phyloP scores from a whole-genome alignment of 208 protist species.

The Leishmania mexicana region DNA sequence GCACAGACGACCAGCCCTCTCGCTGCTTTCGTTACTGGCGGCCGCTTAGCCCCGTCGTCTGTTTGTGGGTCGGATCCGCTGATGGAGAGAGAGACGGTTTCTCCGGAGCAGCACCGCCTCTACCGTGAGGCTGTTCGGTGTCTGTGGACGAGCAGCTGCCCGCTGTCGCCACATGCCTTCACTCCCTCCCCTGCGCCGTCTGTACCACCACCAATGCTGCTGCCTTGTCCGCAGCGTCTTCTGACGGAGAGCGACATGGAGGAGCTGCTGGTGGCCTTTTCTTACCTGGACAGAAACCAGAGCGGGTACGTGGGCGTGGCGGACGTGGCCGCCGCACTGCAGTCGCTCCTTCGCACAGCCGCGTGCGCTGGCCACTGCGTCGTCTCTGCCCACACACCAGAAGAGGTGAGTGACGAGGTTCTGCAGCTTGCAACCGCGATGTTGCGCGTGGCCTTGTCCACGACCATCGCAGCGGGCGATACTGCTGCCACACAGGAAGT shows the following conservation, averaged over 20 bases:
- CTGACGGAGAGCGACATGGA: slow-evolving; percentile 19
- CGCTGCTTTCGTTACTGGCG: background rate
- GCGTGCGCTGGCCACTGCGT: background rate
- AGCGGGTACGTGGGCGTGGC: slow-evolving; percentile 12
- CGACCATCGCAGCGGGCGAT: background rate
- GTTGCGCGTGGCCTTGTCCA: slow-evolving; percentile 13
- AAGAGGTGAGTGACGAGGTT: background rate
- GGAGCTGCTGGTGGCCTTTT: slow-evolving; percentile 21
- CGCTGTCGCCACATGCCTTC: background rate
- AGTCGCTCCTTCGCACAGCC: slow-evolving; percentile 7
- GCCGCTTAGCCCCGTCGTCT: background rate
- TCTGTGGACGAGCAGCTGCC: slow-evolving; percentile 9
- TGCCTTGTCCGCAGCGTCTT: slow-evolving; percentile 12
- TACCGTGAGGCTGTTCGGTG: slow-evolving; percentile 16
- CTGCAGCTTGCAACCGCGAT: slow-evolving; percentile 16
- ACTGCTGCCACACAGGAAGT: background rate
- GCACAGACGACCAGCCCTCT: background rate
- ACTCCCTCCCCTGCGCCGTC: background rate
- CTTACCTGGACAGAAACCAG: slow-evolving; percentile 10
- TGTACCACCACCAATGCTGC: background rate
- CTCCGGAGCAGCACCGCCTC: slow-evolving; percentile 22
- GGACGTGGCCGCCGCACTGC: slow-evolving; percentile 20
- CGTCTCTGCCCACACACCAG: background rate
- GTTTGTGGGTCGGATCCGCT: background rate
- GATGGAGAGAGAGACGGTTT: background rate